These are phyloP conservation scores for Lipomyces starkeyi DNA, from an alignment of 805 yeast species.

Conservation along the genomic window DNA sequence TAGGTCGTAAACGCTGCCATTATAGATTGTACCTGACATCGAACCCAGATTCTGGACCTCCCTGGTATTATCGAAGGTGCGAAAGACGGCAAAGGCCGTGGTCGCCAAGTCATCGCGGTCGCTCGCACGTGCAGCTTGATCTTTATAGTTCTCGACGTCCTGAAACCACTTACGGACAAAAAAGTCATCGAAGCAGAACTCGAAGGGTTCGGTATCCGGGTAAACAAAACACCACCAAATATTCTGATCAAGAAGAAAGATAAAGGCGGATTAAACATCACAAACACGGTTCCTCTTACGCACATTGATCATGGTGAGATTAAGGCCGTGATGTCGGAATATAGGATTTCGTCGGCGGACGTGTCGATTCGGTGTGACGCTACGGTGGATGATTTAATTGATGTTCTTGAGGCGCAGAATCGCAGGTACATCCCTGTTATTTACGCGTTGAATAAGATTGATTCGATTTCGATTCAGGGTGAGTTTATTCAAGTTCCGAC, in stretches of 20 bases:
- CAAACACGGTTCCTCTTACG: constrained; percentile 91
- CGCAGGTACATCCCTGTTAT: constrained; percentile 95
- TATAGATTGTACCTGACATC: neutral
- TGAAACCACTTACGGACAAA: constrained; percentile 93
- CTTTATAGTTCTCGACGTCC: constrained; percentile 93
- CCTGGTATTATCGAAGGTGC: constrained; percentile 99
- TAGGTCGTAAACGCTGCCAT: neutral
- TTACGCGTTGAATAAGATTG: constrained; percentile 94
- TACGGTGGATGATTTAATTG: constrained; percentile 94
- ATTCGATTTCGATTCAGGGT: constrained; percentile 82
- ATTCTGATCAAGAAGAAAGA: constrained; percentile 91
- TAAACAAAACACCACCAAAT: constrained; percentile 90
- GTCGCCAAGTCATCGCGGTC: constrained; percentile 97
- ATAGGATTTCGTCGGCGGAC: constrained; percentile 93
- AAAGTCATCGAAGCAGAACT: constrained; percentile 91
- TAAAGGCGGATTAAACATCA: constrained; percentile 92
- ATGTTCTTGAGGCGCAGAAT: constrained; percentile 85
- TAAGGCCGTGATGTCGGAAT: constrained; percentile 94
- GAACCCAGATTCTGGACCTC: constrained; percentile 76
- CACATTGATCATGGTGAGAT: constrained; percentile 92
- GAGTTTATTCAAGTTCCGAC: neutral
- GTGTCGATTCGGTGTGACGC: constrained; percentile 97
- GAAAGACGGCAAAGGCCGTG: constrained; percentile 97
- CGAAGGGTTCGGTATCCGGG: constrained; percentile 96
- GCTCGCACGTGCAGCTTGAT: constrained; percentile 96